Evolutionary conservation across 768 basidiomycete species (phyloP).

Genomic region (Psilocybe subaeruginosa): DNA sequence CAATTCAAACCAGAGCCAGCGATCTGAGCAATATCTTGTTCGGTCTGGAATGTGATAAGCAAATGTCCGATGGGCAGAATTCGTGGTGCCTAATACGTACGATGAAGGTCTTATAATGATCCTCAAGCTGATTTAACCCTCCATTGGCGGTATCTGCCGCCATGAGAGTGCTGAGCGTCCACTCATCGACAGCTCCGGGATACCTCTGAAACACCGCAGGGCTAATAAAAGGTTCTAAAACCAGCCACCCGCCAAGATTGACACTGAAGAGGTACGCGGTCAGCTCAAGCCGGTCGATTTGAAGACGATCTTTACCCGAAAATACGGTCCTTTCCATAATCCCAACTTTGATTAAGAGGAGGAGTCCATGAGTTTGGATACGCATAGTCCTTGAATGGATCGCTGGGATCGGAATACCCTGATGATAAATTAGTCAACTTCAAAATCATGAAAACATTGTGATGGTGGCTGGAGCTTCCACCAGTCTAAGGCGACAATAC

Average conservation of each 20-base stretch:
- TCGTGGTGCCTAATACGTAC: constrained; percentile 53
- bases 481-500: too few species aligned
- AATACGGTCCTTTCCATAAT: constrained; percentile 62
- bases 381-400: constrained; percentile 79
- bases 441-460: neutral
- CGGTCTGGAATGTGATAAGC: constrained; percentile 56
- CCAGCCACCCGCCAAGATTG: constrained; percentile 79
- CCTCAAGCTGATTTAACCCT: constrained; percentile 67
- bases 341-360: constrained; percentile 76
- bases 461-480: too few species aligned
- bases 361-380: constrained; percentile 81
- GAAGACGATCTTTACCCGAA: constrained; percentile 22
- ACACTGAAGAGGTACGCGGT: constrained; percentile 45
- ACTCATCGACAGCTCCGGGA: constrained; percentile 61
- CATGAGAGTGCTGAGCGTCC: constrained; percentile 68
- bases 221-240: constrained; percentile 77
- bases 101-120: constrained; percentile 85
- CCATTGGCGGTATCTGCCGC: constrained; percentile 63
- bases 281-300: neutral
- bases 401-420: constrained; percentile 70
- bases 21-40: constrained; percentile 88
- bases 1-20: constrained; percentile 90
- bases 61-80: neutral
- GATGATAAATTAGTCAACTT: constrained; percentile 2
- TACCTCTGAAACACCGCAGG: constrained; percentile 68